These are phyloP conservation scores for Fomitopsis serialis DNA, from an alignment of 768 basidiomycete species.

Conservation along the genomic window DNA sequence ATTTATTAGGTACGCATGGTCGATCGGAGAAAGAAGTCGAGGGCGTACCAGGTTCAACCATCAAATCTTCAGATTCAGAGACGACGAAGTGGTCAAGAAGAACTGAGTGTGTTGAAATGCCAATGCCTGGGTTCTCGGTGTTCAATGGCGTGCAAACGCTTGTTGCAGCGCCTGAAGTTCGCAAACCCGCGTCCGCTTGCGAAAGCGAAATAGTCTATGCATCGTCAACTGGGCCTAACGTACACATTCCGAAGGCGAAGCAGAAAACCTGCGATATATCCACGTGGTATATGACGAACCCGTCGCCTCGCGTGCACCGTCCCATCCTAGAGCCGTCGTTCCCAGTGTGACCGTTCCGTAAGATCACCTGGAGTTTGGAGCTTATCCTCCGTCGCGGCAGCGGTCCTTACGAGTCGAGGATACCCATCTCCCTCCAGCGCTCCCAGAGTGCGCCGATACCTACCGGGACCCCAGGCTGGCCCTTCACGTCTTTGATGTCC, in stretches of 20 bases:
- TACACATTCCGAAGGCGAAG: neutral
- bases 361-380: neutral
- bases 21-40: too few relatives aligned
- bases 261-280: neutral
- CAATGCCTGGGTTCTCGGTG: too few relatives aligned
- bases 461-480: constrained; percentile 51
- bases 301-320: constrained; percentile 10
- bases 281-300: constrained; percentile 18
- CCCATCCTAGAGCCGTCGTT: neutral
- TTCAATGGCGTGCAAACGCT: neutral
- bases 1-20: too few relatives aligned
- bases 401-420: constrained; percentile 39
- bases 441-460: constrained; percentile 82
- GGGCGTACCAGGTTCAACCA: neutral
- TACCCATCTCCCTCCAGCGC: constrained; percentile 85
- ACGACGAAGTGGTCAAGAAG: too few relatives aligned
- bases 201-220: neutral
- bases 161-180: neutral
- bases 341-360: neutral
- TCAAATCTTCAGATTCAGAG: too few relatives aligned
- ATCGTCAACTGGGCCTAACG: neutral
- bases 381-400: neutral
- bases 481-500: constrained; percentile 84
- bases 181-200: neutral
- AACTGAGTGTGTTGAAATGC: too few relatives aligned